Evolutionary conservation across 495 filamentous ascomycete genomes (phyloP).

Genomic region (Arthonia radiata): DNA sequence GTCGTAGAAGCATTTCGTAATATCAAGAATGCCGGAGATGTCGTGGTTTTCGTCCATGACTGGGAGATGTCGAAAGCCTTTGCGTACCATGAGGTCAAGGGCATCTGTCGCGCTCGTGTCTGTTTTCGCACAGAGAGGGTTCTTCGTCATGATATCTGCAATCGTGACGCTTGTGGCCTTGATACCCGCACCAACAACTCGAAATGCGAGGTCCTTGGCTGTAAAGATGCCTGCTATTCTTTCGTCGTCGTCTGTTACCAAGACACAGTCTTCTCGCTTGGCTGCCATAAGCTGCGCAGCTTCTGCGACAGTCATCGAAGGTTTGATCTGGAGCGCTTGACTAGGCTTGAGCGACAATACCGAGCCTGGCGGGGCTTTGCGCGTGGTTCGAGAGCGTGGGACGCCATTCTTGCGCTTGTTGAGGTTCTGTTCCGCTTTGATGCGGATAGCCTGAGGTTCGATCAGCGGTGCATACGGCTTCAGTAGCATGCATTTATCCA

Average conservation of each 20-base stretch:
- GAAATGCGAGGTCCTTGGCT: slow-evolving; percentile 93
- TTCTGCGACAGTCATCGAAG: slow-evolving; percentile 76
- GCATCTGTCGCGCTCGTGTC: slow-evolving; percentile 97
- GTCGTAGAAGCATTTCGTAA: slow-evolving; percentile 99
- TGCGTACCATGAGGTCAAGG: slow-evolving; percentile 89
- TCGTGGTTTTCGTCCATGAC: slow-evolving; percentile 99
- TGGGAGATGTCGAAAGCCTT: slow-evolving; percentile 89
- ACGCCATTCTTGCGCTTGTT: slow-evolving; percentile 79
- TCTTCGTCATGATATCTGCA: slow-evolving; percentile 98
- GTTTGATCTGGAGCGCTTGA: slow-evolving; percentile 94
- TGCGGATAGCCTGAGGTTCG: slow-evolving; percentile 93
- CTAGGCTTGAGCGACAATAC: slow-evolving; percentile 88
- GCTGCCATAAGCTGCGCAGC: slow-evolving; percentile 97
- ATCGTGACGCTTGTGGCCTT: slow-evolving; percentile 81
- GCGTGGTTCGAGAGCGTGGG: slow-evolving; percentile 49
- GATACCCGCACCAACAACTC: slow-evolving; percentile 80
- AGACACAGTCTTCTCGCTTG: slow-evolving; percentile 95
- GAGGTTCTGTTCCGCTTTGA: slow-evolving; percentile 90
- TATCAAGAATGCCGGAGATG: slow-evolving; percentile 93
- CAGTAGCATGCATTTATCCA: slow-evolving; percentile 9
- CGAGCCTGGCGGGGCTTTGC: slow-evolving; percentile 87
- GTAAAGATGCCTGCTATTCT: slow-evolving; percentile 97
- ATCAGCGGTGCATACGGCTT: slow-evolving; percentile 1
- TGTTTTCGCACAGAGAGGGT: slow-evolving; percentile 86
- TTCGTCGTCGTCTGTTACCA: slow-evolving; percentile 96